These are phyloP conservation scores for Boletus vinaceobasis DNA, from an alignment of 768 basidiomycete species.

Conservation along the genomic window DNA sequence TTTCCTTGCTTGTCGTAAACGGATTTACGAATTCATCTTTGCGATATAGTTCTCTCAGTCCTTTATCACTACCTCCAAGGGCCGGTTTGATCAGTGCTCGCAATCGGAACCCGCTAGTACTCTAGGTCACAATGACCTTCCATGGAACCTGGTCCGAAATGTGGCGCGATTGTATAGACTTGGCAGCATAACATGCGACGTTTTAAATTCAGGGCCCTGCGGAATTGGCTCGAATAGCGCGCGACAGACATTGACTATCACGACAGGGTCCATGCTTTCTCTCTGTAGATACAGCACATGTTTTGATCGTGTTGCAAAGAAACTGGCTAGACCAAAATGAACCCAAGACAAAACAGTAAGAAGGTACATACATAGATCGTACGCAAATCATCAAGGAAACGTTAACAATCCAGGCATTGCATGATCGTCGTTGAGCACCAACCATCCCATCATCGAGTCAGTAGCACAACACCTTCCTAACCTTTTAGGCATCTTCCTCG, in stretches of 20 bases:
- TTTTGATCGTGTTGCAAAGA: too few species aligned
- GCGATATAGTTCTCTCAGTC: too few species aligned
- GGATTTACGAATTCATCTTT: too few species aligned
- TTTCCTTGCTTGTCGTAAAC: too few species aligned
- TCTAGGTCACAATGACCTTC: too few species aligned
- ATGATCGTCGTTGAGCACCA: background rate
- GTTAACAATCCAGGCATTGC: background rate
- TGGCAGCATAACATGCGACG: slow-evolving; percentile 43
- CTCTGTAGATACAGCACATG: too few species aligned
- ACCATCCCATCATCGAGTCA: background rate
- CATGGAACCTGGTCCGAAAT: background rate
- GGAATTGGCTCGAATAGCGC: slow-evolving; percentile 18
- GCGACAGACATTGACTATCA: slow-evolving; percentile 28
- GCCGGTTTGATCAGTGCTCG: too few species aligned
- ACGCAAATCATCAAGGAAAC: background rate
- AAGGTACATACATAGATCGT: background rate
- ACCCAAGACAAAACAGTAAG: too few species aligned
- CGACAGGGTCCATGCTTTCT: slow-evolving; percentile 4
- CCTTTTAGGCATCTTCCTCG: background rate
- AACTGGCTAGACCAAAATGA: too few species aligned
- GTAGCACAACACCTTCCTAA: background rate
- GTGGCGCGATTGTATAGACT: slow-evolving; percentile 39
- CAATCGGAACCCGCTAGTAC: too few species aligned
- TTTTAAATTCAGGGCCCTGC: slow-evolving; percentile 26
- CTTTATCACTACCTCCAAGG: too few species aligned